Evolutionary conservation across 2,329 filamentous ascomycete genomes (phyloP), one percentile per base, ranked within the genome.

Genomic region (Cladosporium phlei): DNA sequence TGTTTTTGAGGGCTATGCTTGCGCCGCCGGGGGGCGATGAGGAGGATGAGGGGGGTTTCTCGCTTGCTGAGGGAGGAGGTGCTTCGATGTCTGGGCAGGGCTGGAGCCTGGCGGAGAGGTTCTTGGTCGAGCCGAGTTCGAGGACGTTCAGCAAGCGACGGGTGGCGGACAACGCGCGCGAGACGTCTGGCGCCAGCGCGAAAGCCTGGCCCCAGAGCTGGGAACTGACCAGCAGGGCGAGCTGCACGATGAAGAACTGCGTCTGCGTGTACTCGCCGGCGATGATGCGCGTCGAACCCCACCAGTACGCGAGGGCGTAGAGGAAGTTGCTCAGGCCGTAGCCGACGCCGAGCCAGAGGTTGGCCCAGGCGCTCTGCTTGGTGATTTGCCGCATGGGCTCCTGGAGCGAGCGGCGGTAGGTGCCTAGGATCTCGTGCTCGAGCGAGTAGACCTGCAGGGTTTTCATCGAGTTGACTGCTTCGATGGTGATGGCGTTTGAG

Each of bases 301-400:
- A 90, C 83, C 85, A 90, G 65, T 88, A 89, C 0, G 84, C 82
- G 45, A 90, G 76, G 0, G 84, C 82, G 58, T 88, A 86, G 20
- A 88, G 78, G 40, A 86, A 73, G 57, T 83, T 85, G 16, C 80
- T 77, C 8, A 77, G 69, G 52, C 74, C 77, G 59, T 80, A 78
- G 12, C 79, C 73, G 27, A 82, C 68, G 2, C 81, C 78, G 6
- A 82, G 72, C 71, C 77, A 82, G 11, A 82, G 60, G 59, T 80
- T 83, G 29, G 75, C 74, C 35, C 63, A 70, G 37, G 63, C 61
- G 16, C 38, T 39, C 22, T 39, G 45, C 21, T 34, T 47, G 14
- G 45, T 47, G 21, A 39, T 25, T 17, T 47, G 20, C 11, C 38
- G 45, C 35, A 47, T 34, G 8, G 45, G 45, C 17, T 35, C 35